phyloP scores from a whole-genome alignment of 2,329 filamentous ascomycete species.

The Aureobasidium sp. region DNA sequence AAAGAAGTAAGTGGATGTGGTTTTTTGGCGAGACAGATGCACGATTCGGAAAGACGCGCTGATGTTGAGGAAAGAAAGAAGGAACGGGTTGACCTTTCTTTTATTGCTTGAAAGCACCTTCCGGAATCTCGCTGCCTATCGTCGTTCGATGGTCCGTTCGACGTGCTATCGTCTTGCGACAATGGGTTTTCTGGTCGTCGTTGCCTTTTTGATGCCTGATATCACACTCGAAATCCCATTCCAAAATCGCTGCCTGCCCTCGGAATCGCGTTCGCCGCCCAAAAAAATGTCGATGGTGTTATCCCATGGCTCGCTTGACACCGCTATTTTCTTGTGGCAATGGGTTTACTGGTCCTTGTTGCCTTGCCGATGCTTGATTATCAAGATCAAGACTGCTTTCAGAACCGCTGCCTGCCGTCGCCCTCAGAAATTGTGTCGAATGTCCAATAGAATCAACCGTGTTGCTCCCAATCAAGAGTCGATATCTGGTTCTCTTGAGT shows the following conservation, averaged over 20 bases:
- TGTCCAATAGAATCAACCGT: too few species aligned
- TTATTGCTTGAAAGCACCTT: not conserved
- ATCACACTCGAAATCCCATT: not conserved
- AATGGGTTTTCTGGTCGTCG: not conserved
- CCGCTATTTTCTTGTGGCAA: too few species aligned
- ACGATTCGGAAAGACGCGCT: not conserved
- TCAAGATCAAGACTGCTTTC: too few species aligned
- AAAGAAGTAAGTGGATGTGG: not conserved
- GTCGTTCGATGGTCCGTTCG: not conserved
- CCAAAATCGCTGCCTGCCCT: not conserved
- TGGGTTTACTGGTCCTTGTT: too few species aligned
- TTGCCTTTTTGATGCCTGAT: not conserved
- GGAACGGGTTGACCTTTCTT: not conserved
- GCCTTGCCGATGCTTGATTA: too few species aligned
- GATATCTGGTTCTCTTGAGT: not conserved
- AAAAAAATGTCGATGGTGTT: not conserved
- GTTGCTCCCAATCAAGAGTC: not conserved
- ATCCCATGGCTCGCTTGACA: too few species aligned
- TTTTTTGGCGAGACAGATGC: not conserved
- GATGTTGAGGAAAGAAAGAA: not conserved
- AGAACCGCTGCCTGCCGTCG: not conserved
- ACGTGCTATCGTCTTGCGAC: not conserved
- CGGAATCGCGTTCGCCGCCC: not conserved
- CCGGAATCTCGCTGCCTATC: not conserved
- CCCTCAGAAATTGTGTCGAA: too few species aligned